Base-by-base conservation (phyloP, 2,329 filamentous ascomycete species). In the Claviceps sp. region DNA sequence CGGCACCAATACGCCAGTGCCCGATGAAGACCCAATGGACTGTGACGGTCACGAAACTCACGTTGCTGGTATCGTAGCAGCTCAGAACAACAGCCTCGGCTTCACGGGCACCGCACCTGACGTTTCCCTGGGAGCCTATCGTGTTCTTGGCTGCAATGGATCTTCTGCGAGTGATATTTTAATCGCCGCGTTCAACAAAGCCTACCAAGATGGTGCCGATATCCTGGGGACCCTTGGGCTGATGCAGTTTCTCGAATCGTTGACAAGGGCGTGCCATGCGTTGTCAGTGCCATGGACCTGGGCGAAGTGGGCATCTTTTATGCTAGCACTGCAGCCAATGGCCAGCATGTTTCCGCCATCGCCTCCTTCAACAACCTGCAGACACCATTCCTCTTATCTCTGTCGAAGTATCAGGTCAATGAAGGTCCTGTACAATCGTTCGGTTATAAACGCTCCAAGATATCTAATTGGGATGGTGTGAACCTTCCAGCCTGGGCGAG, bases 51-150 rank as follows among this genome's bases (percentile, higher is more conserved):
- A 84, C 62, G 80, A 81, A 34, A 80, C 77, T 0, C 79, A 81
- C 62, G 77, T 81, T 24, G 72, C 79, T 2, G 81, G 82, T 38
- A 82, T 80, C 55, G 73, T 85, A 44, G 80, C 78, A 2, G 80
- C 79, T 1, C 75, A 81, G 61, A 61, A 65, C 45, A 71, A 80
- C 59, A 62, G 68, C 0, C 72, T 73, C 41, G 73, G 73, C n/a
- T 77, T 81, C 58, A 75, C 74, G 14, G 80, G 80, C 16, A 77
- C 73, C 8, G 79, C 78, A 0, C 74, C 76, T 0, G 76, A 71
- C 42, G 79, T 78, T 1, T 75, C 67, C 1, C 67, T 84, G 1
- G 77, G 77, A 44, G 70, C 73, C 46, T 83, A 77, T 66, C 72
- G 73, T 46, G 75, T 81, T 3, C 80, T 82, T 53, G 77, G 77